A percentile compares a stretch with the other conserved stretches of the same genome.
These are phyloP conservation scores for Neckera pumila DNA, from an alignment of 225 moss, liverwort and hornwort species.

Conservation along the genomic window DNA sequence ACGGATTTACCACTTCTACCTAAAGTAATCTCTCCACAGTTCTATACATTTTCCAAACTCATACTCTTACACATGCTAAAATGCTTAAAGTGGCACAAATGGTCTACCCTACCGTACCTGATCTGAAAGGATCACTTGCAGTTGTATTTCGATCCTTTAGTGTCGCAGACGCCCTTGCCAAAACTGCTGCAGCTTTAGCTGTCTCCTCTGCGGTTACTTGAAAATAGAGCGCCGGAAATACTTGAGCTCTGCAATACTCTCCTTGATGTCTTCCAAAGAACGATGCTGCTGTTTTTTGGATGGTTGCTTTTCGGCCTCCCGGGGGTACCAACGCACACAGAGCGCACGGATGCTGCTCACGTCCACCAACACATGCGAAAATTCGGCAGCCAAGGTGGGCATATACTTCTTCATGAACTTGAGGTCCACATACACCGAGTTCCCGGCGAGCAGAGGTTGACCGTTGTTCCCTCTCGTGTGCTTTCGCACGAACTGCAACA, in stretches of 20 bases:
- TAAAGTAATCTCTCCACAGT: neutral
- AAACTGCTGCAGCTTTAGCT: neutral
- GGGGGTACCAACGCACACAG: constrained; percentile 82
- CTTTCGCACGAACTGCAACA: constrained; percentile 70
- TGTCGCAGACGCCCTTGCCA: neutral
- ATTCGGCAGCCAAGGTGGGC: constrained; percentile 69
- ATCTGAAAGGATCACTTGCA: neutral
- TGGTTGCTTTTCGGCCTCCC: constrained; percentile 68
- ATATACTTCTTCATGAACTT: constrained; percentile 87
- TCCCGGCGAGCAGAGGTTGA: constrained; percentile 69
- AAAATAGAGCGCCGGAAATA: constrained; percentile 73
- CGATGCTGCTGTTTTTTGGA: constrained; percentile 69
- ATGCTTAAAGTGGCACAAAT: neutral
- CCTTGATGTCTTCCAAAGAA: constrained; percentile 83
- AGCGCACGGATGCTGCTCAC: constrained; percentile 86
- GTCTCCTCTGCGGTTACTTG: constrained; percentile 27
- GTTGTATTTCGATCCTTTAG: neutral
- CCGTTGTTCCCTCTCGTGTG: constrained; percentile 34
- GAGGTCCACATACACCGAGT: constrained; percentile 81
- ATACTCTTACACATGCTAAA: neutral
- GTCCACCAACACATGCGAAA: constrained; percentile 90
- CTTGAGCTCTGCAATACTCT: constrained; percentile 83
- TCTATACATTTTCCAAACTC: neutral
- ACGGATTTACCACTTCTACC: neutral
- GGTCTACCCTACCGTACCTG: neutral